Evolutionary conservation across 2,329 filamentous ascomycete genomes (phyloP), one percentile per base, ranked within the genome.

Genomic region (Curvularia sp.): DNA sequence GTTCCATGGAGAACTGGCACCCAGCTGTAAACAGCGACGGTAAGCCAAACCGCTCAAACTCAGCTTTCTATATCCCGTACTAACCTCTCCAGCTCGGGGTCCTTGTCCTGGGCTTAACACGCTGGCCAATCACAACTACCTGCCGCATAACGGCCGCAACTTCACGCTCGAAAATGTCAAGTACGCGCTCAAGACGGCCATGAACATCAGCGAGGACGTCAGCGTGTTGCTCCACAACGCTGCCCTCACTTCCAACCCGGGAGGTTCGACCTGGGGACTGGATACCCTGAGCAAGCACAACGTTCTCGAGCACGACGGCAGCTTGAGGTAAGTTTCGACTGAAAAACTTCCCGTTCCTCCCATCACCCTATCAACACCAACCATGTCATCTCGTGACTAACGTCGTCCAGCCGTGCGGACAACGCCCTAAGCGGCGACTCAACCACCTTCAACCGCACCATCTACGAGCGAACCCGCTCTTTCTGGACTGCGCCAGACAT

Each of bases 271-370:
- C 5, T 66, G 49, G 27, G 56, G 53, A 0, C 36, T 64, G 1
- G 72, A 81, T 36, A 69, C 81, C 5, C 72, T 83, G 8, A 77
- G 76, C 49, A 71, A 68, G 1, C 81, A 83, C 67, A 79, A 80
- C 54, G 64, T 83, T 10, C 63, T 83, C 13, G 80, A 83, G 56
- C 81, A 82, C 49, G 81, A 83, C 53, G 80, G 76, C 7, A 82
- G 80, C 63, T 19, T 57, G 19, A 53, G 38, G 53, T 55, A 45
- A 21, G 46, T 19, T 4, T 3, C 13, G 6, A 5, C 8, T 49
- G 7, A 3, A 36, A 36, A 8, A 36, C 1, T 21, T 18, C 2
- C 9, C 6, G 3, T 15, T 1, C 18, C 13, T 2, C 3, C 3
- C 4, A 25, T n/a, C 21, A 12, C 12, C 12, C 12, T 36, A 36